These are phyloP conservation scores for Chaetomiaceae sp. DNA, from an alignment of 2,329 filamentous ascomycete species.

Conservation along the genomic window DNA sequence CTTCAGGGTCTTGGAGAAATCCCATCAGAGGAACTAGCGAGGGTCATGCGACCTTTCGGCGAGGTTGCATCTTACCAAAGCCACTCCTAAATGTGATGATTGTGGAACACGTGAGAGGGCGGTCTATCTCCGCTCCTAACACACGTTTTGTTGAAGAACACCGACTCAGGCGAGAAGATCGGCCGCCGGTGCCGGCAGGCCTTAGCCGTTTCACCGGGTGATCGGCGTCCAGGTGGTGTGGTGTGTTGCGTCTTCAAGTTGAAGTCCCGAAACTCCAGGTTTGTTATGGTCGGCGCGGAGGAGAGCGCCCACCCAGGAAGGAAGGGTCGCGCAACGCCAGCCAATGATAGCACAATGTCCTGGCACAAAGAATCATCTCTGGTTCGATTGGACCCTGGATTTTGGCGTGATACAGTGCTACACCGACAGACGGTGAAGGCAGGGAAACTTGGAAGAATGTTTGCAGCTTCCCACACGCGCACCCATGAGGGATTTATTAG, in stretches of 20 bases:
- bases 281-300: neutral
- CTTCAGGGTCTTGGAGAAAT: too few species aligned
- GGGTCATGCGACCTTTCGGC: neutral
- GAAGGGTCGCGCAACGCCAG: neutral
- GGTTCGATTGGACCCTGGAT: neutral
- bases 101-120: neutral
- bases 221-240: constrained; percentile 1
- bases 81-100: too few species aligned
- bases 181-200: neutral
- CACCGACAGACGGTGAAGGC: neutral
- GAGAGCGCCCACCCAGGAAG: too few species aligned
- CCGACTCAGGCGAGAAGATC: neutral
- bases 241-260: neutral
- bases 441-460: neutral
- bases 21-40: neutral
- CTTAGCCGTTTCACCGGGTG: neutral
- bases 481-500: constrained; percentile 3
- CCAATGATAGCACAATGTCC: neutral
- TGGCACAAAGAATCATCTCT: neutral
- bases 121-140: too few species aligned
- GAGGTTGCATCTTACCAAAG: neutral
- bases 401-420: neutral
- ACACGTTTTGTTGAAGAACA: too few species aligned
- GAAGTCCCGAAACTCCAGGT: neutral
- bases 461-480: neutral